Evolutionary conservation across 1,284 basidiomycete species (phyloP).

Genomic region (Pseudozyma hubeiensis): DNA sequence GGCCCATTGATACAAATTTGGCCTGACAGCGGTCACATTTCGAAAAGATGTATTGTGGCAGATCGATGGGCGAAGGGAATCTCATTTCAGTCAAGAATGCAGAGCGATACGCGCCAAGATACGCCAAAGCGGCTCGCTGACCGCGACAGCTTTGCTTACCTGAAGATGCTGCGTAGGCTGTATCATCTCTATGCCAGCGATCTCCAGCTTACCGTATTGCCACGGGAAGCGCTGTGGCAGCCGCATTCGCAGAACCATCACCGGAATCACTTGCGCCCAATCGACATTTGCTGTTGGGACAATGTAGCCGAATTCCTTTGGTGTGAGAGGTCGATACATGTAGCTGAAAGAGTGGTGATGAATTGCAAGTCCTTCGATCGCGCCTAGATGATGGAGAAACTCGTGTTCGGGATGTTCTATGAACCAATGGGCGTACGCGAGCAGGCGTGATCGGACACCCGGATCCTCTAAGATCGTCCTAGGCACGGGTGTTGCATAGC

Average conservation of each 20-base stretch:
- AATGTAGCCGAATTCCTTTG: constrained; percentile 5
- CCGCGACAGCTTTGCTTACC: too few species aligned
- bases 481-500: not conserved
- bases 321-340: constrained; percentile 2
- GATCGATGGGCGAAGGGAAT: too few species aligned
- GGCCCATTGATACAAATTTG: too few species aligned
- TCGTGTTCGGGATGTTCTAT: not conserved
- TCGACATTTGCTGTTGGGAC: constrained; percentile 6
- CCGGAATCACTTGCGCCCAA: not conserved
- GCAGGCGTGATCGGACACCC: not conserved
- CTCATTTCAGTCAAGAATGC: too few species aligned
- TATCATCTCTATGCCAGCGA: constrained; percentile 11
- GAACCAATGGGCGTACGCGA: not conserved
- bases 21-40: too few species aligned
- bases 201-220: constrained; percentile 7
- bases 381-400: not conserved
- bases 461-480: not conserved
- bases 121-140: too few species aligned
- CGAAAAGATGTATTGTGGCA: too few species aligned
- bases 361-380: not conserved
- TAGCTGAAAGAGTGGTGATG: not conserved
- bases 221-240: constrained; percentile 1
- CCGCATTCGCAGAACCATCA: constrained; percentile 1
- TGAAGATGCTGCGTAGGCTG: not conserved
- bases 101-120: too few species aligned